Conservation (phyloP, 495 filamentous ascomycete genomes). For the Daldinia concentrica region DNA sequence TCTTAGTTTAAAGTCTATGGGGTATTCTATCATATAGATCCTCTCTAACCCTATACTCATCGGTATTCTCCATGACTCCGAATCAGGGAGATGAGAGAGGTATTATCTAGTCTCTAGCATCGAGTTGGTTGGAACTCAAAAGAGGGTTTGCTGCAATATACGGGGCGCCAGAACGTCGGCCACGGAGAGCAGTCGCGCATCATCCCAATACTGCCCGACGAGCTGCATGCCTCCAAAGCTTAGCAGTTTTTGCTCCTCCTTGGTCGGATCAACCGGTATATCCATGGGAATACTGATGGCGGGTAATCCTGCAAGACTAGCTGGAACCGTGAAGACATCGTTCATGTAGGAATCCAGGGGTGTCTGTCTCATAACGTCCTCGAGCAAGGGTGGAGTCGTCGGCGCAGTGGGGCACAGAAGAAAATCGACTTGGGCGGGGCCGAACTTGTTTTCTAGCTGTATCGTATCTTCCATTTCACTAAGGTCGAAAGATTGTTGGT, state of each 20-base stretch:
- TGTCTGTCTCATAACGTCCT: constrained; percentile 55
- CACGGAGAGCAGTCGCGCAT: constrained; percentile 68
- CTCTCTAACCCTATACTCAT: constrained; percentile 1
- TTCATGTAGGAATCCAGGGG: constrained; percentile 74
- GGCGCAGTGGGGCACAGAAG: constrained; percentile 89
- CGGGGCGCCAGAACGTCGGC: constrained; percentile 51
- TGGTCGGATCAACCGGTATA: constrained; percentile 44
- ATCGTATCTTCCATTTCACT: constrained; percentile 55
- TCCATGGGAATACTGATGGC: constrained; percentile 83
- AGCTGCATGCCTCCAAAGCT: constrained; percentile 79
- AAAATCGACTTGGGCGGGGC: constrained; percentile 75
- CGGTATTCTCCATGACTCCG: neutral
- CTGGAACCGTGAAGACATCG: constrained; percentile 95
- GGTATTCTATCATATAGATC: constrained; percentile 28
- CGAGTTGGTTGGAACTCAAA: neutral
- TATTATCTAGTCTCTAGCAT: neutral
- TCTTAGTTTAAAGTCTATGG: constrained; percentile 18
- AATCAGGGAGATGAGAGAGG: neutral
- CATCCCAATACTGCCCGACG: constrained; percentile 91
- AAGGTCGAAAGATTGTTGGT: constrained; percentile 56
- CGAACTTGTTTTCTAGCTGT: constrained; percentile 54
- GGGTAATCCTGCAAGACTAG: constrained; percentile 90
- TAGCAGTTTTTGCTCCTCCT: constrained; percentile 40
- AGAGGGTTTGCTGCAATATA: constrained; percentile 21
- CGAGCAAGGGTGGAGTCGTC: constrained; percentile 73